phyloP scores from a whole-genome alignment of 352 stramenopile species.

The Hyaloperonospora brassicae region DNA sequence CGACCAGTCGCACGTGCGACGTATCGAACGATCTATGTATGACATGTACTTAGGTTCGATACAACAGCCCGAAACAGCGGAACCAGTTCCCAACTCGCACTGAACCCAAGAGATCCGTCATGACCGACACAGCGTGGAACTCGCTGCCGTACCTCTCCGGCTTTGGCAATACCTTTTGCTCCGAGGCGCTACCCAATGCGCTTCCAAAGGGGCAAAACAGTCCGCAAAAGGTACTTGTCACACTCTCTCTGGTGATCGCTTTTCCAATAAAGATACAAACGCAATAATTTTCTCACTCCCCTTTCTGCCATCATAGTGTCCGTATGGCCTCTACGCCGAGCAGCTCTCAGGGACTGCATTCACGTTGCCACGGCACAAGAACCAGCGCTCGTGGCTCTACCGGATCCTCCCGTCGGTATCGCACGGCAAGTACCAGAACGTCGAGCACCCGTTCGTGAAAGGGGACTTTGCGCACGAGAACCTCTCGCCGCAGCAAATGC shows the following conservation, averaged over 20 bases:
- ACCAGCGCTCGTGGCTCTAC: slow-evolving; percentile 91
- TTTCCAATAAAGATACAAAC: background rate
- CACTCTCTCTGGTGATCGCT: background rate
- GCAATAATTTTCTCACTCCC: background rate
- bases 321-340: slow-evolving; percentile 90
- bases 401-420: slow-evolving; percentile 83
- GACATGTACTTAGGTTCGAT: background rate
- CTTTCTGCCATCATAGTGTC: slow-evolving; percentile 33
- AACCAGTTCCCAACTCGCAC: slow-evolving; percentile 11
- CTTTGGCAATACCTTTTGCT: slow-evolving; percentile 93
- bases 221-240: slow-evolving; percentile 64
- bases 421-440: slow-evolving; percentile 60
- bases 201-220: slow-evolving; percentile 92
- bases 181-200: slow-evolving; percentile 82
- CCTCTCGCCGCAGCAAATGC: slow-evolving; percentile 87
- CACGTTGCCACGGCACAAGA: slow-evolving; percentile 86
- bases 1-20: too few species aligned
- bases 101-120: background rate
- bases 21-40: background rate
- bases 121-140: slow-evolving; percentile 35
- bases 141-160: slow-evolving; percentile 82
- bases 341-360: slow-evolving; percentile 95
- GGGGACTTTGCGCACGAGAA: slow-evolving; percentile 61
- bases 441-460: slow-evolving; percentile 46
- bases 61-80: background rate